Base-by-base conservation (phyloP, 371 early-diverging fungal genomes). In the Rhizopus sp. region DNA sequence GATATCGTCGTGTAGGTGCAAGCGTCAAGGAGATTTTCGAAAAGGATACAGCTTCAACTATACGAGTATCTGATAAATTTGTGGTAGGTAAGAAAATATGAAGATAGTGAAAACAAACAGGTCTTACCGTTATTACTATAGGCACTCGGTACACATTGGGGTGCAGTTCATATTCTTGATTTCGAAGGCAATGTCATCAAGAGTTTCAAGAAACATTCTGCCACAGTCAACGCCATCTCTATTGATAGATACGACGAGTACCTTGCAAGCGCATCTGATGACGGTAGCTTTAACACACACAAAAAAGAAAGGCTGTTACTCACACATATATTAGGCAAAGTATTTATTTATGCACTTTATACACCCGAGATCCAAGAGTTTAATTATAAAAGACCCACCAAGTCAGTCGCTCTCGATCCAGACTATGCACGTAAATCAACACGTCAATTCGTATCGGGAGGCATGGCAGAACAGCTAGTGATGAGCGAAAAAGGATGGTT, bases 141-240 rank as follows among this genome's bases (percentile, higher is more conserved):
- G 93, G 92, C 88, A 13, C 71, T 97, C n/a, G 98, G 97, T 31
- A 97, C 98, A 6, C 95, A 97, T 64, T 90, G 93, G 85, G 98
- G 98, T 50, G 79, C 83, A 34, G 87, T 98, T 8, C 86, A 93
- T 55, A 85, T 97, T 50, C 80, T 97, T 44, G 98, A 98, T 70
- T 88, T 94, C 55, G 88, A 89, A 40, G 98, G 98, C 53, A 95
- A 93, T 59, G 77, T 87, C 17, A 86, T 93, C 33, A 92, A 92
- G 71, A 81, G 78, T 44, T 90, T 87, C 69, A 86, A 82, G 44
- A 80, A 85, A 4, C 90, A 88, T 55, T 83, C 89, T 3, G 89
- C 96, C 0, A 88, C 95, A 0, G 93, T 98, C 7, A 94, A 88
- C 58, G 84, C 85, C 57, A 71, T 98, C 40, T 85, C 89, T 54